Evolutionary conservation across 2,329 filamentous ascomycete species (phyloP).

Genomic region (Cladosporium sp.): DNA sequence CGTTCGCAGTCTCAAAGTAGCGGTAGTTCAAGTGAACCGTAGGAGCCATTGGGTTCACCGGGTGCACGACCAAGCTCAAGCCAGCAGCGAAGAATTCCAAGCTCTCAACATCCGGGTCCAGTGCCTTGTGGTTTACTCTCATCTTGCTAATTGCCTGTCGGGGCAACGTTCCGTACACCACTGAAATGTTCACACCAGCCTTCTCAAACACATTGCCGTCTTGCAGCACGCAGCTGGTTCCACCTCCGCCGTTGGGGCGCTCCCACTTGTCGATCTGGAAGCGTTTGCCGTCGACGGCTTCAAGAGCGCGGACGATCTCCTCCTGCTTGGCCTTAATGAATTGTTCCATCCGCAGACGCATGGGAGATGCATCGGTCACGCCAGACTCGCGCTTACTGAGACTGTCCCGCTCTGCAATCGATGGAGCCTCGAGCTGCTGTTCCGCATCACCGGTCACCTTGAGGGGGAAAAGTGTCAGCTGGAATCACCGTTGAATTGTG

Average conservation of each 20-base stretch:
- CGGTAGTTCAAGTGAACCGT: conserved; percentile 98
- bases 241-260: conserved; percentile 84
- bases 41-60: conserved; percentile 92
- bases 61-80: conserved; percentile 89
- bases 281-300: conserved; percentile 76
- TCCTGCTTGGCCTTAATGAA: conserved; percentile 93
- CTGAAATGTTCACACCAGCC: conserved; percentile 89
- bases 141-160: conserved; percentile 87
- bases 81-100: conserved; percentile 95
- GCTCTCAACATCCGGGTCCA: conserved; percentile 75
- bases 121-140: conserved; percentile 90
- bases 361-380: conserved; percentile 77
- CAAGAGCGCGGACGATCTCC: conserved; percentile 79
- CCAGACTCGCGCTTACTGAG: conserved; percentile 75
- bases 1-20: conserved; percentile 93
- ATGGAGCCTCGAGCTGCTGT: conserved; percentile 58
- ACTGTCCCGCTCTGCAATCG: conserved; percentile 82
- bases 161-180: conserved; percentile 90
- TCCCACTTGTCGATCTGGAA: conserved; percentile 87
- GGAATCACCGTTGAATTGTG: not conserved
- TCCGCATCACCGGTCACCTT: conserved; percentile 41
- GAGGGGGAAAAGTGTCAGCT: not conserved
- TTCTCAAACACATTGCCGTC: conserved; percentile 98
- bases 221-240: conserved; percentile 91
- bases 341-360: conserved; percentile 96